A percentile compares a stretch with the other conserved stretches of the same genome.
These are phyloP conservation scores for Aspergillus sp. DNA, from an alignment of 2,329 filamentous ascomycete genomes.

Conservation along the genomic window DNA sequence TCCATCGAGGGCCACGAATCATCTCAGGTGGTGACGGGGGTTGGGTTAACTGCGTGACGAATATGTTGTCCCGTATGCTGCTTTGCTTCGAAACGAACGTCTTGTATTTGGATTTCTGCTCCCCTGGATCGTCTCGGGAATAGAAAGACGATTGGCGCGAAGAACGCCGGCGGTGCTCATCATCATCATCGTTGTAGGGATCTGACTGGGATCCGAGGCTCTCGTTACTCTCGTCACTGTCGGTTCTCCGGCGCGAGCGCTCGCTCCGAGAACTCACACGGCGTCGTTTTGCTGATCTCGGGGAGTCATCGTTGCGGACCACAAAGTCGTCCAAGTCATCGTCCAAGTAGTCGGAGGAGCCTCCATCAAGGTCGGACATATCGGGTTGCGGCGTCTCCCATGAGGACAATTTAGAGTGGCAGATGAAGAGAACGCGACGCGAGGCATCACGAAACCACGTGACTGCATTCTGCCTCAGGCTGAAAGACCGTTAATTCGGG, in stretches of 20 bases:
- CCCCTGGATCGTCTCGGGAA: constrained; percentile 21
- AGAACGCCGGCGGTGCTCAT: constrained; percentile 21
- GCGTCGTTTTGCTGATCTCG: constrained; percentile 36
- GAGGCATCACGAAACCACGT: constrained; percentile 20
- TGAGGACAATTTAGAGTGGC: neutral
- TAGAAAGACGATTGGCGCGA: constrained; percentile 14
- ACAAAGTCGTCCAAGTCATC: constrained; percentile 30
- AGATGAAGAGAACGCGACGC: constrained; percentile 11
- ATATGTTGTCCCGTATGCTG: constrained; percentile 44
- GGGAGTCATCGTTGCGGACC: constrained; percentile 23
- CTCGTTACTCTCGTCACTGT: constrained; percentile 10
- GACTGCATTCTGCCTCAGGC: constrained; percentile 5
- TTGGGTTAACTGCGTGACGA: constrained; percentile 50
- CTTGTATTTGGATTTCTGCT: constrained; percentile 35
- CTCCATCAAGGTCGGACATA: constrained; percentile 32
- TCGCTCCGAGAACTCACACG: constrained; percentile 25
- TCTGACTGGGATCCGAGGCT: constrained; percentile 19
- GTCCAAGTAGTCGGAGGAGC: constrained; percentile 31
- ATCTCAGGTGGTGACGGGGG: constrained; percentile 52
- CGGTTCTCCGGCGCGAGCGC: neutral
- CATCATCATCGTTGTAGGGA: constrained; percentile 18
- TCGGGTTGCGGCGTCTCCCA: constrained; percentile 5
- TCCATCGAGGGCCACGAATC: constrained; percentile 54
- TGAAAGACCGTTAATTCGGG: neutral
- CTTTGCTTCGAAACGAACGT: constrained; percentile 44